Base-by-base conservation (phyloP, 2,329 filamentous ascomycete genomes). In the Escovopsis sp. region DNA sequence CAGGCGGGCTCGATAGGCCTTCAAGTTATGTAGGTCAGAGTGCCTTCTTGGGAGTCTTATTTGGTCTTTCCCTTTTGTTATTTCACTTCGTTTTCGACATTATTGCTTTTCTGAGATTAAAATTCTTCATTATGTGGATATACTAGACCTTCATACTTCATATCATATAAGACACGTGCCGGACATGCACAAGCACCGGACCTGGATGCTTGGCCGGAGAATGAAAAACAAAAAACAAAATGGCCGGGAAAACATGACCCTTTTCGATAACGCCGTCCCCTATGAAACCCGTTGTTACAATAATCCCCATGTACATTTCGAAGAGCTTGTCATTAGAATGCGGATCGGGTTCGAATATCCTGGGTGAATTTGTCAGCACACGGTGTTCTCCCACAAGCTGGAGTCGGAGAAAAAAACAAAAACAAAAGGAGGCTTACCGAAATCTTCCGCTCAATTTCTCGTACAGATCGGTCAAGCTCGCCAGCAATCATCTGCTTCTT, bases 381-480 rank as follows among this genome's bases (percentile, higher is more conserved):
- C 31, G 29, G 14, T 16, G 6, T 27, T 31, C 11, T 32, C 13
- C 40, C 39, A 36, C 33, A 15, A 20, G 31, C 16, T 13, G 41
- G 11, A 10, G 14, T 25, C 25, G 34, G 29, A 6, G n/a, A 30
- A 30, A 11, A 11, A 30, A 9, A 8, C 2, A 11, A 9, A 30
- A 11, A 30, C 2, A 11, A 9, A 30, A 11, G 9, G 27, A 30
- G 40, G 60, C 68, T 57, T 55, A 72, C 71, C 45, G 84, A 87
- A 56, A 98, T 89, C 66, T 95, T 95, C 55, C 91, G 79, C 70
- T 98, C 93, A 55, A 98, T 91, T 63, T 96, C 85, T 52, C 86
- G 68, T 42, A 95, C 79, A 35, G 84, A 89, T 44, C 91, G 79
- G 62, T 96, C 91, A 51, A 96, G 63, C 62, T 96, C 89, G 39